phyloP scores from a whole-genome alignment of 2,329 filamentous ascomycete species.

The Cladophialophora yegresii region DNA sequence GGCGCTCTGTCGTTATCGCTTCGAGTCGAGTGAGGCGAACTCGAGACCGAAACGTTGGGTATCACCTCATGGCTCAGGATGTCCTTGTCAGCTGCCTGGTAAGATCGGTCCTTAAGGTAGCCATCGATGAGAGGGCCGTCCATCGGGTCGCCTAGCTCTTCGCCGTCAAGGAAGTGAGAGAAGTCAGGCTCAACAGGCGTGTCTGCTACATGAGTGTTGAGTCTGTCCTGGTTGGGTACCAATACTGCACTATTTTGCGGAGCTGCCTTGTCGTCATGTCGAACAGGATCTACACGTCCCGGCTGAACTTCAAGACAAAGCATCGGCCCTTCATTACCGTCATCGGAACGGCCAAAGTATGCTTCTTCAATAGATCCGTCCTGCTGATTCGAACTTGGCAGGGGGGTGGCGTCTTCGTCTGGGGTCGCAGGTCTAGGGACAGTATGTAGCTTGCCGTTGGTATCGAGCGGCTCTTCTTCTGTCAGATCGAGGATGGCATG shows the following conservation, averaged over 20 bases:
- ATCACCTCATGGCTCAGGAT: not conserved
- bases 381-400: not conserved
- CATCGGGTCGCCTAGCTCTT: not conserved
- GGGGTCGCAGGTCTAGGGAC: not conserved
- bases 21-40: not conserved
- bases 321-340: no score
- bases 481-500: not conserved
- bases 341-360: not conserved
- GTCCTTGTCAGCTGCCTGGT: not conserved
- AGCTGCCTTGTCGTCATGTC: no score
- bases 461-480: not conserved
- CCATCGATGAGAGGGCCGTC: not conserved
- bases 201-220: not conserved
- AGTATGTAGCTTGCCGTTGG: not conserved
- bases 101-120: constrained; percentile 5
- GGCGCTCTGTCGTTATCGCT: not conserved
- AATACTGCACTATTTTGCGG: no score
- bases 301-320: no score
- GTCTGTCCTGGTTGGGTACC: not conserved
- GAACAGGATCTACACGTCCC: no score
- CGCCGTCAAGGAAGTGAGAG: constrained; percentile 6
- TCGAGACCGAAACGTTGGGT: not conserved
- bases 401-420: not conserved
- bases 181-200: constrained; percentile 3
- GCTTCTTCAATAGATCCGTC: no score